Conservation (phyloP, 179 eudicot genomes). For the Spergularia azorica region DNA sequence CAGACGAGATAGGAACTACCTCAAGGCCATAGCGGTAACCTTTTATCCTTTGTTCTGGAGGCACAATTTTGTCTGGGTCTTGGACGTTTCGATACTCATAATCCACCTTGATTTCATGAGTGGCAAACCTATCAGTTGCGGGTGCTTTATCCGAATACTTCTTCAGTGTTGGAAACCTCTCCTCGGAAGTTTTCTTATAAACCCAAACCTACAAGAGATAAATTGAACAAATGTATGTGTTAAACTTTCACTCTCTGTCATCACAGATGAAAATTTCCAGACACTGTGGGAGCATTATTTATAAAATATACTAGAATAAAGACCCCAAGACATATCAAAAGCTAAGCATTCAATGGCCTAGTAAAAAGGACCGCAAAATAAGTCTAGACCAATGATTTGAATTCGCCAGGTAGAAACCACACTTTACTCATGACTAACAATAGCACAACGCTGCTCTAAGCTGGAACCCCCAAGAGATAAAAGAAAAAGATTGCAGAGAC, state of each 20-base stretch:
- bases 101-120: conserved; percentile 91
- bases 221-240: not conserved
- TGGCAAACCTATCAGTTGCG: conserved; percentile 87
- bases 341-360: not conserved
- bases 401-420: not conserved
- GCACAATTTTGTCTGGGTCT: conserved; percentile 65
- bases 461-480: not conserved
- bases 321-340: not conserved
- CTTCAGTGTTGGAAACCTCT: conserved; percentile 90
- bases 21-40: conserved; percentile 98
- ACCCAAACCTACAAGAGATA: conserved; percentile 75
- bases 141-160: conserved; percentile 99
- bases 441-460: not conserved
- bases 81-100: conserved; percentile 74
- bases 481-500: not conserved
- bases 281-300: not conserved
- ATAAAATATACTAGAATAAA: not conserved
- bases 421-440: not conserved
- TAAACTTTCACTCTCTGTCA: not conserved
- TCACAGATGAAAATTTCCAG: not conserved
- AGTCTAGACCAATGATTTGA: not conserved
- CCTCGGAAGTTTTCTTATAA: conserved; percentile 94
- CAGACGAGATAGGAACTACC: conserved; percentile 92
- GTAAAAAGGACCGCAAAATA: not conserved
- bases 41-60: conserved; percentile 97